A percentile compares a stretch with the other conserved stretches of the same genome.
phyloP scores from a whole-genome alignment of 495 filamentous ascomycete genomes.

The Rhizodiscina lignyota region DNA sequence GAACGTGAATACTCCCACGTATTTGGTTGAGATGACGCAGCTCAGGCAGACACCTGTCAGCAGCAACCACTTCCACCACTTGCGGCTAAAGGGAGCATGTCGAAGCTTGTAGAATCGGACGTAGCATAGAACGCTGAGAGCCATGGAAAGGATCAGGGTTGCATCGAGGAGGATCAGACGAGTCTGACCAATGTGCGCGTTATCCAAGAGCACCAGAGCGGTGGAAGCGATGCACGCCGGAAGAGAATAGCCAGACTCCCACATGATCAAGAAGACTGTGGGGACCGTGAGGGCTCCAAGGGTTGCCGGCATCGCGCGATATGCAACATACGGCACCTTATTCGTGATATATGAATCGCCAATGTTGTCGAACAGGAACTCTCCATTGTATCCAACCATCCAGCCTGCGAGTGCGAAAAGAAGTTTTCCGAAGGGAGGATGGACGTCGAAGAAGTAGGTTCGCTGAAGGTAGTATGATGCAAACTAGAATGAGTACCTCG shows the following conservation, averaged over 20 bases:
- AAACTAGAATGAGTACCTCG: slow-evolving; percentile 43
- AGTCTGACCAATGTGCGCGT: slow-evolving; percentile 95
- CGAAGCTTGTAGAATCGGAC: slow-evolving; percentile 95
- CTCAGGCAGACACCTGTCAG: slow-evolving; percentile 86
- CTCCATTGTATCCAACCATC: slow-evolving; percentile 87
- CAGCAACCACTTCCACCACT: slow-evolving; percentile 99
- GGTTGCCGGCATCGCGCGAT: slow-evolving; percentile 82
- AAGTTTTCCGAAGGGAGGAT: slow-evolving; percentile 88
- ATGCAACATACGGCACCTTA: slow-evolving; percentile 92
- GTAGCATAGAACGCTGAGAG: slow-evolving; percentile 81
- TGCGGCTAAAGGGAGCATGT: slow-evolving; percentile 73
- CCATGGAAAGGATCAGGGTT: slow-evolving; percentile 88
- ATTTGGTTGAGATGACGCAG: slow-evolving; percentile 97
- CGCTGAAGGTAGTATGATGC: slow-evolving; percentile 93
- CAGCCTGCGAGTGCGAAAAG: slow-evolving; percentile 89
- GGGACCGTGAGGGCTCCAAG: slow-evolving; percentile 86
- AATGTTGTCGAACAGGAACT: slow-evolving; percentile 98
- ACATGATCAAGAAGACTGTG: slow-evolving; percentile 95
- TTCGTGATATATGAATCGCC: slow-evolving; percentile 96
- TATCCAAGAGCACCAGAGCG: slow-evolving; percentile 84
- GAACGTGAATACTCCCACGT: slow-evolving; percentile 93
- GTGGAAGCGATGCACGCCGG: slow-evolving; percentile 81
- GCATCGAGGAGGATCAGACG: slow-evolving; percentile 90
- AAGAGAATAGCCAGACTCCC: slow-evolving; percentile 94
- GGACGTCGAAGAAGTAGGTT: slow-evolving; percentile 99